Evolutionary conservation across 495 filamentous ascomycete genomes (phyloP), one percentile per base, ranked within the genome.

Genomic region (Barbatosphaeria neglecta): DNA sequence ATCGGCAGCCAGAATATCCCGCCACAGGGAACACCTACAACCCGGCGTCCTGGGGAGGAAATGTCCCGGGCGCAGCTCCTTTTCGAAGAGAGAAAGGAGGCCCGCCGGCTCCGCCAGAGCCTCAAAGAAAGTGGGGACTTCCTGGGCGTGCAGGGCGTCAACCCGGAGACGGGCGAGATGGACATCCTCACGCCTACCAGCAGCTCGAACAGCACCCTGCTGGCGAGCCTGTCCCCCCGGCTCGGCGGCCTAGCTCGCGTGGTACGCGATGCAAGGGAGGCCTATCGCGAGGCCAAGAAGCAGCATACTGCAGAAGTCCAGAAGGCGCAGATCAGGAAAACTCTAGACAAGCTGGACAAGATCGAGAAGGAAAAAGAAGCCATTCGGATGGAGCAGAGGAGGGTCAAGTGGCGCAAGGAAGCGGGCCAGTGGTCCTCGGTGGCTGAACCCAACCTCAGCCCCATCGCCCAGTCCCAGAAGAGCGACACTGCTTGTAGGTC

Each of bases 141-240:
- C 55, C 61, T 76, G 10, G 73, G 74, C 10, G 69, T 75, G 11
- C 72, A 72, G 48, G 73, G 74, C 17, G 65, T 67, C n/a, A 75
- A 77, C 48, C 73, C 74, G 10, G 56, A 65, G 38, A 76, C 72
- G n/a, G 72, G 74, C 1, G 57, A 62, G 49, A 66, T 61, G 45
- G 64, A 75, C 27, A 54, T 67, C 6, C 53, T 71, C 24, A 72
- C 69, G 9, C 67, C 68, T 15, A 69, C 67, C 13, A 65, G 56
- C 9, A 68, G 63, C 47, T 54, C 55, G 4, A 56, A 51, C 2
- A 63, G 54, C 15, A 39, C 44, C 10, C 39, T 35, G 31, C 54
- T 44, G 47, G 22, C 22, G 22, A 44, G 43, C 41, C 46, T 56
- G 45, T 37, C 46, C 44, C 33, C 42, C 50, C 15, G 43, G 6